Evolutionary conservation across 176 grass and related monocot species (phyloP), one percentile per base, ranked within the genome.

Genomic region (Lolium rigidum): DNA sequence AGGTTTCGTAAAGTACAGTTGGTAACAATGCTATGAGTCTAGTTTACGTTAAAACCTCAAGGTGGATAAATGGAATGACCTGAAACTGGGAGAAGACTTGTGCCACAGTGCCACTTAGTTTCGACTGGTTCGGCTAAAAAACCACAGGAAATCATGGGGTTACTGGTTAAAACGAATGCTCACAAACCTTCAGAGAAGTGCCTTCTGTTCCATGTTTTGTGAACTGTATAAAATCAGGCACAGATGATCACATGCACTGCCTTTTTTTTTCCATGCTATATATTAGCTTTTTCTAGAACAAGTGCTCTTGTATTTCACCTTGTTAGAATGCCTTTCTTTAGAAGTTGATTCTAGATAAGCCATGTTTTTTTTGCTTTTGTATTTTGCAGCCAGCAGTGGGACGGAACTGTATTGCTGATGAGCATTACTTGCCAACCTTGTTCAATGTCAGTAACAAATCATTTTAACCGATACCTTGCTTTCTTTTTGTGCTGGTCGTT

Each of bases 321-420:
- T 39, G 1, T 48, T 57, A 39, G 20, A 44, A 69, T 75, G 70
- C 54, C 51, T 25, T 63, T 84, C 2, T 70, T 51, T 26, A 0
- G n/a, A 71, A 48, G 17, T 73, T 64, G 22, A 9, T 60, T 83
- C 80, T 80, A 55, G 44, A 78, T 57, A 72, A 77, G 35, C 48
- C 43, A 13, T 82, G 39, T 78, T 69, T 35, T 35, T 35, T 84
- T 89, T 75, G 1, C 22, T 88, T 78, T 86, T 83, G 28, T 86
- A 41, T 39, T 89, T 92, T 94, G 63, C 94, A 99, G 97, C 97
- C 97, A 88, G 90, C 92, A 79, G 92, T 93, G 63, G 94, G 97
- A 87, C 90, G 89, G 72, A 96, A 99, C 84, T 99, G 97, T 91
- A 95, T 95, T 83, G 90, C 97, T 94, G 97, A 99, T 75, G 97